Evolutionary conservation across 2,329 filamentous ascomycete species (phyloP).

Genomic region (Exophiala viscosa): DNA sequence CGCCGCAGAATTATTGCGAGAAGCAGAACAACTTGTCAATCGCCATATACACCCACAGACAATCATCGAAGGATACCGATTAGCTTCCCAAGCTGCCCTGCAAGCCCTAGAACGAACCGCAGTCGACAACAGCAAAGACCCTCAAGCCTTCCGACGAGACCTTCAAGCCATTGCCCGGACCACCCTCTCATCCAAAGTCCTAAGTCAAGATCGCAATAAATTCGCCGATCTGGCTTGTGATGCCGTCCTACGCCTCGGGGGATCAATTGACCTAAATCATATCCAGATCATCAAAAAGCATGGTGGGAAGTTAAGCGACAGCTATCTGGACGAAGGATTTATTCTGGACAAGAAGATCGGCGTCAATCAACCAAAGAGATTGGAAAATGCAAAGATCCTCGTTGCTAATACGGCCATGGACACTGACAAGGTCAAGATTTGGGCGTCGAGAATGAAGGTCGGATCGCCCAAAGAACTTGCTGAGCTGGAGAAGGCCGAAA

Average conservation of each 20-base stretch:
- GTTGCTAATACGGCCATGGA: conserved; percentile 99
- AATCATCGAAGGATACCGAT: conserved; percentile 97
- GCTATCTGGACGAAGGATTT: conserved; percentile 96
- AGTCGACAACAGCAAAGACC: conserved; percentile 82
- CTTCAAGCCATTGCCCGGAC: conserved; percentile 87
- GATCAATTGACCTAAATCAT: conserved; percentile 88
- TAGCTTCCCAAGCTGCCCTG: conserved; percentile 87
- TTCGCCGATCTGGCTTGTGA: conserved; percentile 88
- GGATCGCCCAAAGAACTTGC: conserved; percentile 93
- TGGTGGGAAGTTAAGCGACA: conserved; percentile 94
- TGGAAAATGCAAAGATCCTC: conserved; percentile 97
- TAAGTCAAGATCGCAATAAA: conserved; percentile 88
- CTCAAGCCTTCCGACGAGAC: conserved; percentile 82
- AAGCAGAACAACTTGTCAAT: conserved; percentile 95
- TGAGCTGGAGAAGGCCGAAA: conserved; percentile 96
- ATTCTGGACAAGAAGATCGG: conserved; percentile 99
- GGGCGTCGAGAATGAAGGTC: conserved; percentile 94
- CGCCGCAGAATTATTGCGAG: conserved; percentile 88
- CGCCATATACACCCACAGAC: conserved; percentile 99
- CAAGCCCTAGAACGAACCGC: conserved; percentile 78
- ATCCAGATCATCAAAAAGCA: conserved; percentile 99
- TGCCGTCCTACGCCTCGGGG: conserved; percentile 83
- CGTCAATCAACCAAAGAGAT: conserved; percentile 93
- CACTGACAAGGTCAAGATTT: conserved; percentile 99
- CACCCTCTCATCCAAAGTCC: conserved; percentile 93